Base-by-base conservation (phyloP, 2,329 filamentous ascomycete genomes). In the Cryphonectria carpinicola region DNA sequence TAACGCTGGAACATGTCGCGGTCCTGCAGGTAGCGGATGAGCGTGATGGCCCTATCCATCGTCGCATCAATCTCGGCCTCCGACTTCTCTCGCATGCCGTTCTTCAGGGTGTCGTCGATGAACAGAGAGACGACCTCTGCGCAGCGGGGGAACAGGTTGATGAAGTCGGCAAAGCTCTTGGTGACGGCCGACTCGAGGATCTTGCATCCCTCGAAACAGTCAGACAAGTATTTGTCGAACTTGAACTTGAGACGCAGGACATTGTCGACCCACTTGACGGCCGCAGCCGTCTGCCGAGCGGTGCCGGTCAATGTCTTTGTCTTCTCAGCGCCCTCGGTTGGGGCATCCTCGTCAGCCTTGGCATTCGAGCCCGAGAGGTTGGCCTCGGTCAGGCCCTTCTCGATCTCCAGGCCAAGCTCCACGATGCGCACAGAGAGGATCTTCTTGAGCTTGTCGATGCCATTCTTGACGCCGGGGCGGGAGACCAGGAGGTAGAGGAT, bases 1-100 rank as follows among this genome's bases (percentile, higher is more conserved):
- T 99, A 99, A 5, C 93, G 90, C 82, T 99, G 95, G 77, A 99
- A 98, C 75, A 97, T 86, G 79, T 99, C 96, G 81, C 95, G 96
- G 77, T 98, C 95, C 69, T 91, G 89, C 52, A 99, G 88, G 76
- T 97, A 98, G 62, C 94, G 90, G 67, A 99, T 87, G 8, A 99
- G 84, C 0, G 92, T 89, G 72, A 97, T 97, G 17, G 95, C 95
- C 78, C 96, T 97, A 71, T 98, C 95, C 56, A 98, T 84, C 1
- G 97, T 89, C 10, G 83, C 80, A 76, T 98, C 95, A 19, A 98
- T 88, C 78, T 98, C 95, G 39, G 86, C 87, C 76, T 98, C 96
- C 0, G 93, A 95, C 84, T 97, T 97, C 73, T 94, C 94, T 78
- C 94, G 95, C 79, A 97, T 93, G 4, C 95, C 95, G 76, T 95